A percentile compares a stretch with the other conserved stretches of the same genome.
phyloP scores from a whole-genome alignment of 345 rosid genomes.

The Clarkia xantiana region DNA sequence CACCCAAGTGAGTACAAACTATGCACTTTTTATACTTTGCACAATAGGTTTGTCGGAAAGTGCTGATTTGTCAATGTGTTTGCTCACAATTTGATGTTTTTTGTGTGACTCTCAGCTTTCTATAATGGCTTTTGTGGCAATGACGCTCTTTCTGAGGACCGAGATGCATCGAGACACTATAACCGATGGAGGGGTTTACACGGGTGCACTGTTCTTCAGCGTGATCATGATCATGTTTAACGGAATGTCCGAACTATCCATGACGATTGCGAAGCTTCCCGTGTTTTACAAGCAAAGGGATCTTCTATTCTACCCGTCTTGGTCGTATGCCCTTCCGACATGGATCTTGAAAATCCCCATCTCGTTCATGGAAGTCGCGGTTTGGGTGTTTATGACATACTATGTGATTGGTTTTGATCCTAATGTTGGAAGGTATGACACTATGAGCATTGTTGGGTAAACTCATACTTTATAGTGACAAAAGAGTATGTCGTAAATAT shows the following conservation, averaged over 20 bases:
- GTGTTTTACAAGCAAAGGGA: slow-evolving; percentile 81
- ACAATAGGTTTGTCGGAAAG: no score
- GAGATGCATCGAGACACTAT: slow-evolving; percentile 30
- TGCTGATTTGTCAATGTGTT: not conserved
- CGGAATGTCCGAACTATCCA: slow-evolving; percentile 57
- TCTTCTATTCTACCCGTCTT: slow-evolving; percentile 56
- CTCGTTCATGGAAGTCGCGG: slow-evolving; percentile 44
- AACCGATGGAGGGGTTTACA: slow-evolving; percentile 34
- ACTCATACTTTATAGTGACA: no score
- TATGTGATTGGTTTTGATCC: slow-evolving; percentile 72
- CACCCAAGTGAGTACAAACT: slow-evolving; percentile 27
- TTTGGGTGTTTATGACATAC: slow-evolving; percentile 51
- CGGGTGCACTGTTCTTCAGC: slow-evolving; percentile 55
- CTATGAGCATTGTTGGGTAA: no score
- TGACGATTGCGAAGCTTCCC: slow-evolving; percentile 73
- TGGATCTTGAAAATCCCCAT: slow-evolving; percentile 77
- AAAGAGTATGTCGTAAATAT: no score
- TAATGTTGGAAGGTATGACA: slow-evolving; percentile 55
- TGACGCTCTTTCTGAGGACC: slow-evolving; percentile 50
- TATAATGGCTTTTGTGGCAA: slow-evolving; percentile 15
- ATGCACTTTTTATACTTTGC: not conserved
- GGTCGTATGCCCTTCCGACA: slow-evolving; percentile 67
- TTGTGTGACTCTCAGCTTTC: slow-evolving; percentile 20
- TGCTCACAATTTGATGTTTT: not conserved
- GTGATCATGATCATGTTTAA: slow-evolving; percentile 40